A percentile compares a stretch with the other conserved stretches of the same genome.
Evolutionary conservation across 495 filamentous ascomycete species (phyloP).

Genomic region (Xylaria intraflava): DNA sequence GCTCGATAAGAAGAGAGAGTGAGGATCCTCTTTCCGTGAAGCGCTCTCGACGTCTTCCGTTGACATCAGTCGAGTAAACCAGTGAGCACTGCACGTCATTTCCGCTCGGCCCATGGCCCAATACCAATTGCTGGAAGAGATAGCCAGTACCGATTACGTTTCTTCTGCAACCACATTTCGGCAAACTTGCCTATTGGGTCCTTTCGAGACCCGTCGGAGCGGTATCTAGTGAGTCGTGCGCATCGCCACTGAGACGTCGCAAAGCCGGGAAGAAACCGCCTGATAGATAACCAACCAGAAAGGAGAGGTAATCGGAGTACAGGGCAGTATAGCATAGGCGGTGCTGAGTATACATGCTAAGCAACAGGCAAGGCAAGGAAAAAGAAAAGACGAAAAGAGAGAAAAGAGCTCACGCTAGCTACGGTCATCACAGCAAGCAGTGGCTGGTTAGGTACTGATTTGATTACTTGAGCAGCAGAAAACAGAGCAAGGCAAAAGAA

Average conservation of each 20-base stretch:
- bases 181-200: slow-evolving; percentile 8
- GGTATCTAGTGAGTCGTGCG: not conserved
- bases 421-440: too few relatives aligned
- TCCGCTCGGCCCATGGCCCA: not conserved
- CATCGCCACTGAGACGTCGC: not conserved
- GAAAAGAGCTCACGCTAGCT: not conserved
- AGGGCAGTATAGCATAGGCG: not conserved
- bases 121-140: not conserved
- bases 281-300: not conserved
- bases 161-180: slow-evolving; percentile 2
- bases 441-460: too few relatives aligned
- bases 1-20: slow-evolving; percentile 5
- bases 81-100: slow-evolving; percentile 7
- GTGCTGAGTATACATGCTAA: too few relatives aligned
- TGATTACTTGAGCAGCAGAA: not conserved
- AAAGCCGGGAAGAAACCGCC: not conserved
- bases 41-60: slow-evolving; percentile 1
- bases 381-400: not conserved
- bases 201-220: not conserved
- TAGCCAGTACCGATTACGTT: not conserved
- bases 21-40: slow-evolving; percentile 2
- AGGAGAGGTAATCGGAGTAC: not conserved
- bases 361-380: too few relatives aligned
- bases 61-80: not conserved
- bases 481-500: not conserved